Conservation (phyloP, 805 yeast genomes). For the Middelhovenomyces tepae region DNA sequence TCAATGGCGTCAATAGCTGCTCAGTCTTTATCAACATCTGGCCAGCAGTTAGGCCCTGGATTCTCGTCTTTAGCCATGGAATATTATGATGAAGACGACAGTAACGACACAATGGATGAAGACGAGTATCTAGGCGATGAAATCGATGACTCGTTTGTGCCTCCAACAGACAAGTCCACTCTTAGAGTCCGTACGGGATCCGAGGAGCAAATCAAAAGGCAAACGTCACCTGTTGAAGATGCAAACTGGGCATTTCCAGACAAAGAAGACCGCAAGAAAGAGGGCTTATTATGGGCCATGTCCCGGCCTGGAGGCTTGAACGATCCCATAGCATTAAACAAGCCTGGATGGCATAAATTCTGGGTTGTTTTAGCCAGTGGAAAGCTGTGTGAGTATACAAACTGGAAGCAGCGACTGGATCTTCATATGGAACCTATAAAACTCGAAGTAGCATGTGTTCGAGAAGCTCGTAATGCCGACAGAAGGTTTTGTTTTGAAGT, state of each 20-base stretch:
- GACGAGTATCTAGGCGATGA: slow-evolving; percentile 3
- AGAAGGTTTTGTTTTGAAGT: slow-evolving; percentile 63
- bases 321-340: slow-evolving; percentile 26
- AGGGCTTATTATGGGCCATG: slow-evolving; percentile 38
- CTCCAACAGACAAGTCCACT: neutral
- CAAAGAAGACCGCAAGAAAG: slow-evolving; percentile 30
- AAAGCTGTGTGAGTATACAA: slow-evolving; percentile 57
- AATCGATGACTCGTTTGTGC: neutral
- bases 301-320: slow-evolving; percentile 29
- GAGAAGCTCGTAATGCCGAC: slow-evolving; percentile 35
- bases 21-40: slow-evolving; percentile 13
- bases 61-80: slow-evolving; percentile 5
- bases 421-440: slow-evolving; percentile 62
- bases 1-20: slow-evolving; percentile 21
- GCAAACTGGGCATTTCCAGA: no score
- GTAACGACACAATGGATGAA: slow-evolving; percentile 2
- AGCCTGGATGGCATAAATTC: slow-evolving; percentile 69
- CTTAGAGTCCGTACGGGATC: neutral
- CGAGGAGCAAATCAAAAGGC: neutral
- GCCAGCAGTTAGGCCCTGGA: neutral
- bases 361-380: slow-evolving; percentile 76
- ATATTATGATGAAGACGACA: no score
- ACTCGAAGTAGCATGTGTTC: slow-evolving; percentile 54
- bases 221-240: slow-evolving; percentile 3
- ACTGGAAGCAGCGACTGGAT: slow-evolving; percentile 66